Conservation (phyloP, 2,329 filamentous ascomycete genomes). For the Periconia macrospinosa region DNA sequence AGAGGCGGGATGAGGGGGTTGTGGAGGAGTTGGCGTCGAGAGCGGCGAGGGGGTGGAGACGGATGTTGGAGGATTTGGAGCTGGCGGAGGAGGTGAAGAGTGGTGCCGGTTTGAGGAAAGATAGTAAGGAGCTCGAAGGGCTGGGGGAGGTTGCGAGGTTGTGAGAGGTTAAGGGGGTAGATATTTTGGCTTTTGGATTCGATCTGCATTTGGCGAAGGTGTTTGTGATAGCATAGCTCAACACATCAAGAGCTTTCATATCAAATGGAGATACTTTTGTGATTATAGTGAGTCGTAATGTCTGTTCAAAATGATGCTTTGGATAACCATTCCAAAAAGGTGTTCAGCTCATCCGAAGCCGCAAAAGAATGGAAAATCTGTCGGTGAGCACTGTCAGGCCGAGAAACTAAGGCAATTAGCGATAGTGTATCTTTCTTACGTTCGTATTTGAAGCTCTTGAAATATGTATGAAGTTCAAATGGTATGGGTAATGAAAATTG, state of each 20-base stretch:
- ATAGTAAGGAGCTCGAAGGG: conserved; percentile 8
- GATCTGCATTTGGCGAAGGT: background rate
- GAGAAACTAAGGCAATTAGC: too few species aligned
- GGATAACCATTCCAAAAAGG: too few species aligned
- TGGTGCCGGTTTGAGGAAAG: conserved; percentile 10
- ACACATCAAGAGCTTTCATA: background rate
- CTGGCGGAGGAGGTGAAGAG: conserved; percentile 11
- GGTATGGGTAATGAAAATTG: background rate
- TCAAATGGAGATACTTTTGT: too few species aligned
- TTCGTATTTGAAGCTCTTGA: too few species aligned
- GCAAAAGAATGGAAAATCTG: too few species aligned
- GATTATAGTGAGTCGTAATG: too few species aligned
- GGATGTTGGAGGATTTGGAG: conserved; percentile 46
- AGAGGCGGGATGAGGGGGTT: conserved; percentile 53
- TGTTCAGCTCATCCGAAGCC: too few species aligned
- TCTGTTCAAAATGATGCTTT: too few species aligned
- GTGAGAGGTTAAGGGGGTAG: background rate
- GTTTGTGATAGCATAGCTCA: background rate
- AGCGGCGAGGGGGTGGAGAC: conserved; percentile 56
- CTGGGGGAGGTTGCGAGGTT: conserved; percentile 7
- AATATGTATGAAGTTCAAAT: too few species aligned
- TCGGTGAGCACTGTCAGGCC: too few species aligned
- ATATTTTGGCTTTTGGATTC: background rate
- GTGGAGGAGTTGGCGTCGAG: conserved; percentile 60
- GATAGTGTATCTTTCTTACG: too few species aligned